These are phyloP conservation scores for Tylopilus felleus DNA, from an alignment of 768 basidiomycete species.

Conservation along the genomic window DNA sequence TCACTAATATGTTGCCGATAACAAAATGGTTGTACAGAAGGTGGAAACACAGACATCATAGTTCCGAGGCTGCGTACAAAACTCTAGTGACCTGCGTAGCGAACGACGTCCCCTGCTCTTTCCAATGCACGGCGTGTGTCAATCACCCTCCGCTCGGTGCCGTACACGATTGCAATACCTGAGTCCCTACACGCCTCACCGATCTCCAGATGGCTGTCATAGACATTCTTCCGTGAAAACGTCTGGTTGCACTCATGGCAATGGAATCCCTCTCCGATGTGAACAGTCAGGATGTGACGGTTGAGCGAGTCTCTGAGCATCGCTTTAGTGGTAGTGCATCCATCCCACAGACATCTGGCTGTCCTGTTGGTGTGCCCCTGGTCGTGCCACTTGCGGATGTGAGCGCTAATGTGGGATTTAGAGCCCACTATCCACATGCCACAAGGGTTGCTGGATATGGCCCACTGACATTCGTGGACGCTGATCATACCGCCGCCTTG, in stretches of 20 bases:
- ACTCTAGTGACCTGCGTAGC: not conserved
- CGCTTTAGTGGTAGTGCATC: no score
- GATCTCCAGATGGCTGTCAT: not conserved
- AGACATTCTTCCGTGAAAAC: slow-evolving; percentile 3
- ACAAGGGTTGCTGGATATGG: not conserved
- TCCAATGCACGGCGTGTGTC: not conserved
- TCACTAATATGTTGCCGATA: no score
- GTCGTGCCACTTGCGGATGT: slow-evolving; percentile 14
- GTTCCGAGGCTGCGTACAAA: not conserved
- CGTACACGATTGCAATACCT: not conserved
- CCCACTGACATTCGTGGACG: slow-evolving; percentile 13
- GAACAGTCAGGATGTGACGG: no score
- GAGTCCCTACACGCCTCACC: not conserved
- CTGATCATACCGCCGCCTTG: not conserved
- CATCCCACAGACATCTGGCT: no score
- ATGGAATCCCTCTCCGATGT: no score
- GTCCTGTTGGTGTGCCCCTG: no score
- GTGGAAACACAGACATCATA: no score
- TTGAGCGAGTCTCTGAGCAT: no score
- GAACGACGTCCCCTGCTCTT: not conserved
- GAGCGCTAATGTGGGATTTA: not conserved
- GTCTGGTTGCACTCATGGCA: no score
- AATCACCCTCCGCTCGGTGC: not conserved
- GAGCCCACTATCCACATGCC: slow-evolving; percentile 11
- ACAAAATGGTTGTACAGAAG: no score